Conservation (phyloP, 176 grass and related monocot species). For the Zea mays region DNA sequence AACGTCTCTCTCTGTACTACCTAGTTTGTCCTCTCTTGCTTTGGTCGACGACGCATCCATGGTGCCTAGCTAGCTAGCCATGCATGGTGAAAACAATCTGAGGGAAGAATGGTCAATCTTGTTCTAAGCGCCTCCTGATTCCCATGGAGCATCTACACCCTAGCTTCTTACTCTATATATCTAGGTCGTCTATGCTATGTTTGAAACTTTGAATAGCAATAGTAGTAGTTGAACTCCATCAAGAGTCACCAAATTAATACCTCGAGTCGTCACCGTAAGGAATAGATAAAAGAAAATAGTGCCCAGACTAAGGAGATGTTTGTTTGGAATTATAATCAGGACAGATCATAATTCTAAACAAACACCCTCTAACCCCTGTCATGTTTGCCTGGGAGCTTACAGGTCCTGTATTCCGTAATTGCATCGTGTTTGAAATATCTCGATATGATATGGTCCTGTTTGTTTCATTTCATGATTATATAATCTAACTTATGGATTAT, state of each 20-base stretch:
- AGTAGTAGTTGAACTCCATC: not conserved
- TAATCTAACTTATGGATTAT: too few species aligned
- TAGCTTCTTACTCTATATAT: not conserved
- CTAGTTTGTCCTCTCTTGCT: not conserved
- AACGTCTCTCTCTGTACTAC: not conserved
- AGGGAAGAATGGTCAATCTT: slow-evolving; percentile 28
- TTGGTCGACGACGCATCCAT: not conserved
- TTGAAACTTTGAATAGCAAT: not conserved
- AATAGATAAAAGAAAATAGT: not conserved
- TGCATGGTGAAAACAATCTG: not conserved
- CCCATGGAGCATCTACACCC: slow-evolving; percentile 10
- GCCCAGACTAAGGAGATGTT: not conserved
- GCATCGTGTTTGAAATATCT: not conserved
- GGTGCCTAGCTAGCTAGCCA: not conserved
- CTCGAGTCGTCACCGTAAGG: not conserved
- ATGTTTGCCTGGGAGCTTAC: slow-evolving; percentile 14
- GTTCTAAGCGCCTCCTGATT: slow-evolving; percentile 37
- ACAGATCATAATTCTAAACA: too few species aligned
- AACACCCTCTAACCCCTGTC: not conserved
- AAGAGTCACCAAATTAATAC: not conserved
- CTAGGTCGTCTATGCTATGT: not conserved
- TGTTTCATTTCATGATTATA: too few species aligned
- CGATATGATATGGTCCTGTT: too few species aligned
- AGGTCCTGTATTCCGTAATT: slow-evolving; percentile 1
- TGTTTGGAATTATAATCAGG: too few species aligned